These are phyloP conservation scores for Erodium moschatum DNA, from an alignment of 441 rosid species.

Conservation along the genomic window DNA sequence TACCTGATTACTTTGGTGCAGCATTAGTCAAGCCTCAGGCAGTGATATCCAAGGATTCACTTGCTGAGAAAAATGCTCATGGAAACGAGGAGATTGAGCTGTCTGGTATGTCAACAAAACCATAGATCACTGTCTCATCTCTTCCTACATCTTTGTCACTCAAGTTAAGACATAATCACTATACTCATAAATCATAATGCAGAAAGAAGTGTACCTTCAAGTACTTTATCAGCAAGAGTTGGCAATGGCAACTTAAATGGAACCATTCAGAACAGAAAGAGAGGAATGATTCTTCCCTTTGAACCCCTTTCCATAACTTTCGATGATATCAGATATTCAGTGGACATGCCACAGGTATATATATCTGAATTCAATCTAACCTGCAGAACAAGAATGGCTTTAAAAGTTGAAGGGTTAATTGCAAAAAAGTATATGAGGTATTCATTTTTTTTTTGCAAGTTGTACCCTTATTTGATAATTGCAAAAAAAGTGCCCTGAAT, in stretches of 20 bases:
- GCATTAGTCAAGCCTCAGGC: conserved; percentile 57
- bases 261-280: conserved; percentile 26
- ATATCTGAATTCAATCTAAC: not conserved
- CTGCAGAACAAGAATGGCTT: not conserved
- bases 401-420: not conserved
- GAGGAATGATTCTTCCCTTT: conserved; percentile 87
- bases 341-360: conserved; percentile 66
- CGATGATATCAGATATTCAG: conserved; percentile 46
- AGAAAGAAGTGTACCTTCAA: conserved; percentile 17
- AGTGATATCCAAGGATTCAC: conserved; percentile 35
- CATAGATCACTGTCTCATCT: not conserved
- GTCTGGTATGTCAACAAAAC: conserved; percentile 18
- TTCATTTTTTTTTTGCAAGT: too few species aligned
- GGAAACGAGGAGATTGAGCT: conserved; percentile 26
- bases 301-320: conserved; percentile 62
- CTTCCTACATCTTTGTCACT: not conserved
- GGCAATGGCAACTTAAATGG: not conserved
- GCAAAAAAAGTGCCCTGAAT: too few species aligned
- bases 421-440: too few species aligned
- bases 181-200: not conserved
- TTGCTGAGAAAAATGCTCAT: conserved; percentile 5
- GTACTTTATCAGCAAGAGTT: too few species aligned
- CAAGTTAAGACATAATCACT: not conserved
- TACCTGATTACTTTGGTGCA: conserved; percentile 19
- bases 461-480: too few species aligned